phyloP scores from a whole-genome alignment of 805 yeast species.

The Metschnikowia bowlesiae region DNA sequence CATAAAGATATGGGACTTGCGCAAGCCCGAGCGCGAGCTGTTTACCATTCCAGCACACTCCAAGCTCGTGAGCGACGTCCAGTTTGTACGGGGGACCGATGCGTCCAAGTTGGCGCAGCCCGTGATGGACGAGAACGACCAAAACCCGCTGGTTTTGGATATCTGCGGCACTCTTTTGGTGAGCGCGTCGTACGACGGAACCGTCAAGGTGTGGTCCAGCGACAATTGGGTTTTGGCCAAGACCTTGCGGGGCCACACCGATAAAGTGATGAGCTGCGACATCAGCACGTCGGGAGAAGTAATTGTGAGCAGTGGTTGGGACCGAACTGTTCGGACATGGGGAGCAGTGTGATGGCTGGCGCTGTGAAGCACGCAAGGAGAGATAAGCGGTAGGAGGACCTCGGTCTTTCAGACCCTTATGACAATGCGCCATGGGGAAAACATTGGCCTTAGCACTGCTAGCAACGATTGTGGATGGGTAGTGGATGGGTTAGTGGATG shows the following conservation, averaged over 20 bases:
- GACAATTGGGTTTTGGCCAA: slow-evolving; percentile 65
- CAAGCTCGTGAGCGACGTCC: slow-evolving; percentile 63
- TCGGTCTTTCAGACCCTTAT: too few relatives aligned
- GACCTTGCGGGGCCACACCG: slow-evolving; percentile 52
- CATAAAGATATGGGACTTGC: slow-evolving; percentile 81
- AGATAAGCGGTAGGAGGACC: too few relatives aligned
- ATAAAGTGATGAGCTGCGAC: slow-evolving; percentile 71
- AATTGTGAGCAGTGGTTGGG: slow-evolving; percentile 78
- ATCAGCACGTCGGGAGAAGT: slow-evolving; percentile 36
- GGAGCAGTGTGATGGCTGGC: neutral
- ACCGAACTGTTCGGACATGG: slow-evolving; percentile 72
- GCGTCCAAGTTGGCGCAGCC: slow-evolving; percentile 12
- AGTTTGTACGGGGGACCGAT: slow-evolving; percentile 36
- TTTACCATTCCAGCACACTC: slow-evolving; percentile 69
- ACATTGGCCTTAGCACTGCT: too few relatives aligned
- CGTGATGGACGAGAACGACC: slow-evolving; percentile 28
- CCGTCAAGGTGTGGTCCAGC: slow-evolving; percentile 54
- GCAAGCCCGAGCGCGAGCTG: slow-evolving; percentile 38
- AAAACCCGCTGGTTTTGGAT: slow-evolving; percentile 25
- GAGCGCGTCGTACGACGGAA: slow-evolving; percentile 69
- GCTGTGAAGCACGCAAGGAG: too few relatives aligned
- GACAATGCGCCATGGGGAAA: too few relatives aligned
- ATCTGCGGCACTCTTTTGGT: slow-evolving; percentile 46
- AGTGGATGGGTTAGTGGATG: too few relatives aligned
- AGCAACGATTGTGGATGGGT: too few relatives aligned